Evolutionary conservation across 805 yeast species (phyloP), one percentile per base, ranked within the genome.

Genomic region (Debaryomyces castellii): DNA sequence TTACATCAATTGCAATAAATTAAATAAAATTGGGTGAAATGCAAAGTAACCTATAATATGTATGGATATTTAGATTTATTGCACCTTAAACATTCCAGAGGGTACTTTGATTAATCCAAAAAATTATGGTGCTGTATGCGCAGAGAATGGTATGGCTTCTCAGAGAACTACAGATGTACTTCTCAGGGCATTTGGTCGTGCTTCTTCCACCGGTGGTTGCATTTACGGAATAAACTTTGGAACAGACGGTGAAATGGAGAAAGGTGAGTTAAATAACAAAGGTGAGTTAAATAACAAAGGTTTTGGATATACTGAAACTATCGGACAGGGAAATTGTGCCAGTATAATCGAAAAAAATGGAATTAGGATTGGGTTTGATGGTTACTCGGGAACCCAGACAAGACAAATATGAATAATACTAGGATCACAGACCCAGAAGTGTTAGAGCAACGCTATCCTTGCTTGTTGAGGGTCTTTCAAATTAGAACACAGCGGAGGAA

Each of bases 351-450:
- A 46, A 47, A 39, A 42, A 10, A 38, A 45, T 30, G 51, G 51
- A n/a, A 25, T 12, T 6, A 44, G 51, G n/a, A 12, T 11, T 14
- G 59, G 59, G 5, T 55, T 51, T 42, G 30, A 57, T 46, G 62
- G 62, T 1, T 55, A 48, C 27, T 41, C 50, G 38, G 79, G 80
- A 51, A 65, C 49, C 56, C 78, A 76, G 54, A 67, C 57, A 53
- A 76, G 54, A 67, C 57, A 53, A 76, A 47, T 85, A 88, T 57
- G 59, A 58, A 59, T 74, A 59, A 57, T 39, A 57, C 62, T 5
- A 44, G 40, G 20, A 57, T 55, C 43, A 59, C 59, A n/a, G 60
- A 57, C 43, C 55, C 60, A 2, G 62, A 57, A 48, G 55, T 56
- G 5, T 47, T 57, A 28, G 62, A 57, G 40, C 53, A 53, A 20